Conservation (phyloP, 306 rosid species). For the Neltuma alba region DNA sequence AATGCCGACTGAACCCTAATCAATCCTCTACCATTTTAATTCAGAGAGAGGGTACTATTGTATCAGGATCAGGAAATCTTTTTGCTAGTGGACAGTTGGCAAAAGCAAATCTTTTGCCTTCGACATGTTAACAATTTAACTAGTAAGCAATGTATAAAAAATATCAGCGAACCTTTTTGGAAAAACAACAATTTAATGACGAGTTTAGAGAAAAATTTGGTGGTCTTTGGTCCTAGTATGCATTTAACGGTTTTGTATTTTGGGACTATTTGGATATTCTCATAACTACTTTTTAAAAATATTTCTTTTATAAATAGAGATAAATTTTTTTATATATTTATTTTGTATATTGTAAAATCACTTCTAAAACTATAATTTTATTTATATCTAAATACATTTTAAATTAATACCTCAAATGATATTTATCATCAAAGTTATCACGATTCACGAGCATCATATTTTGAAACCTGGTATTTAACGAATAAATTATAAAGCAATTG, state of each 20-base stretch:
- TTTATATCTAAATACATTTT: no score
- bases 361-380: no score
- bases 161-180: not conserved
- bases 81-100: conserved; percentile 55
- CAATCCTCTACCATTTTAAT: conserved; percentile 34
- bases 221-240: not conserved
- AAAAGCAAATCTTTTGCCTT: conserved; percentile 31
- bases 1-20: conserved; percentile 39
- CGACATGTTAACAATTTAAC: not conserved
- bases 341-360: no score
- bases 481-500: not conserved
- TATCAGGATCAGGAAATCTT: conserved; percentile 44
- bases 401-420: not conserved
- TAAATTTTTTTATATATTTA: no score
- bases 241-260: not conserved
- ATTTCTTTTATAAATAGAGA: no score
- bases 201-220: not conserved
- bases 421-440: not conserved
- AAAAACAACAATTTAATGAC: not conserved
- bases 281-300: no score
- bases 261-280: no score
- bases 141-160: no score
- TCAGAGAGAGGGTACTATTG: conserved; percentile 5
- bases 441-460: no score
- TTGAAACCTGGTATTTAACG: not conserved